These are phyloP conservation scores for Lactarius hengduanensis DNA, from an alignment of 768 basidiomycete genomes.

Conservation along the genomic window DNA sequence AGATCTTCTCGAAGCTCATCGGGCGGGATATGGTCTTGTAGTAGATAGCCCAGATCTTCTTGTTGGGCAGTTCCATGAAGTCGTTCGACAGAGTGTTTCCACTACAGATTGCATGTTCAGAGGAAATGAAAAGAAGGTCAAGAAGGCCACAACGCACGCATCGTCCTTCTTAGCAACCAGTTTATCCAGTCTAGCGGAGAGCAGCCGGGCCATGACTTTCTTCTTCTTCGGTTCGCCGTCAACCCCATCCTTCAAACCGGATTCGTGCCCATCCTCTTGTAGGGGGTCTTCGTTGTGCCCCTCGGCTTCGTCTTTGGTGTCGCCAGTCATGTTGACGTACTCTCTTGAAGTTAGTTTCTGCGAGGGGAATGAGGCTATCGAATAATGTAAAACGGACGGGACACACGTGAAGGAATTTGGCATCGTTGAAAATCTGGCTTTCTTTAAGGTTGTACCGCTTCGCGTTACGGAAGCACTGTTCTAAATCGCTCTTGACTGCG, in stretches of 20 bases:
- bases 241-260: slow-evolving; percentile 42
- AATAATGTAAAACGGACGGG: not conserved
- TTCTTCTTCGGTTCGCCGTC: slow-evolving; percentile 51
- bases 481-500: slow-evolving; percentile 67
- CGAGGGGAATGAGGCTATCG: slow-evolving; percentile 8
- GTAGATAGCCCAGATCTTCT: slow-evolving; percentile 75
- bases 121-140: slow-evolving; percentile 13
- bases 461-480: slow-evolving; percentile 77
- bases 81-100: slow-evolving; percentile 66
- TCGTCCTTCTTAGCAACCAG: slow-evolving; percentile 71
- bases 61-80: slow-evolving; percentile 84
- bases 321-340: slow-evolving; percentile 47
- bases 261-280: slow-evolving; percentile 39
- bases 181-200: slow-evolving; percentile 70
- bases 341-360: slow-evolving; percentile 52
- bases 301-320: slow-evolving; percentile 39
- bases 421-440: slow-evolving; percentile 76
- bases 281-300: slow-evolving; percentile 35
- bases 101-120: slow-evolving; percentile 37
- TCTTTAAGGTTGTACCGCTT: slow-evolving; percentile 81
- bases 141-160: slow-evolving; percentile 46
- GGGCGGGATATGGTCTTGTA: slow-evolving; percentile 77
- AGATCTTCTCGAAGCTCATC: slow-evolving; percentile 73
- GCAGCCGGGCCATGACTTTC: slow-evolving; percentile 60
- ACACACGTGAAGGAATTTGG: slow-evolving; percentile 77